These are phyloP conservation scores for Lupinus albus DNA, from an alignment of 306 rosid genomes.

Conservation along the genomic window DNA sequence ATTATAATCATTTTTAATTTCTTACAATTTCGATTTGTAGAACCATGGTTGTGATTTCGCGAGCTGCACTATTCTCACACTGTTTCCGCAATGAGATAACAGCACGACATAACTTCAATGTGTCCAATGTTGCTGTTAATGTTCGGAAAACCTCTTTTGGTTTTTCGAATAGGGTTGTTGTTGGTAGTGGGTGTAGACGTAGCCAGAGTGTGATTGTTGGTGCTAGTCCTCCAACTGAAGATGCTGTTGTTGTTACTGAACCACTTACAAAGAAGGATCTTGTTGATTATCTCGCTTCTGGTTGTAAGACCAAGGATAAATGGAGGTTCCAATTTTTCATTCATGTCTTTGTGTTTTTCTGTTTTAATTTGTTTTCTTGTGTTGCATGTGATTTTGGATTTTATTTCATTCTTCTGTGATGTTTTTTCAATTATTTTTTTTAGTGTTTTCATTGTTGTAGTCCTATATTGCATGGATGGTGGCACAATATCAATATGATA, in stretches of 20 bases:
- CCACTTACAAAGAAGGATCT: conserved; percentile 88
- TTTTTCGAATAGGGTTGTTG: conserved; percentile 33
- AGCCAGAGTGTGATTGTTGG: conserved; percentile 59
- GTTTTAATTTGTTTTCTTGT: neutral
- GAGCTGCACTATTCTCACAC: conserved; percentile 42
- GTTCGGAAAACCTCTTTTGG: conserved; percentile 50
- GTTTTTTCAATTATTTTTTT: neutral
- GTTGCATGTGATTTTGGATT: neutral
- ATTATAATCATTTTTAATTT: neutral
- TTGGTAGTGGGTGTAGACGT: conserved; percentile 36
- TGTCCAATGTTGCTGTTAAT: conserved; percentile 35
- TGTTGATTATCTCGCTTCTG: conserved; percentile 76
- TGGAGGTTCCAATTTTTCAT: conserved; percentile 63
- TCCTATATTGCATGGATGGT: neutral
- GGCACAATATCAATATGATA: neutral
- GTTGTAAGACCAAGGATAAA: conserved; percentile 71
- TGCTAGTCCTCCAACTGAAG: conserved; percentile 95
- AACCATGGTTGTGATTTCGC: conserved; percentile 62
- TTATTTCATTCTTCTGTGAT: neutral
- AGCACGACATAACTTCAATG: conserved; percentile 43
- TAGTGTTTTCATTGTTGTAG: neutral
- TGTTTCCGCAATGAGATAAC: conserved; percentile 43
- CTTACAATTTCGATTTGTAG: neutral
- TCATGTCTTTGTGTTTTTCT: neutral
- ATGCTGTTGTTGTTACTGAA: conserved; percentile 66